Evolutionary conservation across 352 stramenopile species (phyloP).

Genomic region (Phytophthora citricola): DNA sequence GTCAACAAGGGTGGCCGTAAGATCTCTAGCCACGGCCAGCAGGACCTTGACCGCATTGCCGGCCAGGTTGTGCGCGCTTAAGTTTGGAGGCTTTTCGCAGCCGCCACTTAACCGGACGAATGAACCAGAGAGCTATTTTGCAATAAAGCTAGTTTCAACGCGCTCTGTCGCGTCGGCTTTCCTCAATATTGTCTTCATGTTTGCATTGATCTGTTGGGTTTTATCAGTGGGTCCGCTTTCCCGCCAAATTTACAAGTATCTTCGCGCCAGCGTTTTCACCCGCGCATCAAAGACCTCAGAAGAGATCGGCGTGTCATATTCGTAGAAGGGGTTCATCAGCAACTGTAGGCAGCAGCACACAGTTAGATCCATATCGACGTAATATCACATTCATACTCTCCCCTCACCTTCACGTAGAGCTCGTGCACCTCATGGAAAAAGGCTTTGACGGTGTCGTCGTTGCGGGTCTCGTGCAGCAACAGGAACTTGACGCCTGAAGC

Average conservation of each 20-base stretch:
- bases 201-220: background rate
- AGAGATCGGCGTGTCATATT: slow-evolving; percentile 94
- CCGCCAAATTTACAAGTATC: slow-evolving; percentile 75
- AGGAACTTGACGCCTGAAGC: slow-evolving; percentile 97
- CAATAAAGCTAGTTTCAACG: slow-evolving; percentile 51
- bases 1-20: slow-evolving; percentile 94
- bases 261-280: slow-evolving; percentile 88
- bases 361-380: slow-evolving; percentile 11
- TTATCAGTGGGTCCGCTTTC: background rate
- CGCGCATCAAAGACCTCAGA: slow-evolving; percentile 94
- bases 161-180: slow-evolving; percentile 24
- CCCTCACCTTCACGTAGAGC: slow-evolving; percentile 95
- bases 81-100: slow-evolving; percentile 44
- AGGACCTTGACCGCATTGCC: slow-evolving; percentile 99
- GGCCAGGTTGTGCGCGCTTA: slow-evolving; percentile 92
- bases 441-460: slow-evolving; percentile 95
- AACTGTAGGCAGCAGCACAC: slow-evolving; percentile 56
- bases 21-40: slow-evolving; percentile 97
- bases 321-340: slow-evolving; percentile 97
- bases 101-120: slow-evolving; percentile 37
- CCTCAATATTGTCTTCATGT: background rate
- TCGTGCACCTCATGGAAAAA: slow-evolving; percentile 98
- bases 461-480: slow-evolving; percentile 94
- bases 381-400: background rate
- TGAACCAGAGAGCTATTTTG: slow-evolving; percentile 63